phyloP scores from a whole-genome alignment of 345 rosid species.

The Schrenkiella parvula region DNA sequence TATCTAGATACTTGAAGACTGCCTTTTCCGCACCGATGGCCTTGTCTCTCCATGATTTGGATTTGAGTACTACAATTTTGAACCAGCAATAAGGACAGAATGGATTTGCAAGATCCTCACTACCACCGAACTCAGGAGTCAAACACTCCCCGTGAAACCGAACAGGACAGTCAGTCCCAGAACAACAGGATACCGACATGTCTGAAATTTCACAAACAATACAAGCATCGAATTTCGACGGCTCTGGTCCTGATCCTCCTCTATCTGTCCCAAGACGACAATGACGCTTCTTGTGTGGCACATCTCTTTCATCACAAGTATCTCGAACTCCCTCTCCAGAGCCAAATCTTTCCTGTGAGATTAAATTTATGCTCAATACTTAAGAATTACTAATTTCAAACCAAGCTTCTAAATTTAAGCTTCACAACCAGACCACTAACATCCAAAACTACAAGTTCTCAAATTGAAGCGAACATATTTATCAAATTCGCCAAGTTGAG shows the following conservation, averaged over 20 bases:
- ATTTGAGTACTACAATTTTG: neutral
- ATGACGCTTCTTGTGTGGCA: constrained; percentile 11
- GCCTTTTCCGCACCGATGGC: neutral
- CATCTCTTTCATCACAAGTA: neutral
- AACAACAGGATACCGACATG: neutral
- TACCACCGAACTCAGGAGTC: constrained; percentile 5
- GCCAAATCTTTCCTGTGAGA: neutral
- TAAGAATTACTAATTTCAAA: neutral
- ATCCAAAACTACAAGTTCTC: neutral
- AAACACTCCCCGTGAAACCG: constrained; percentile 19
- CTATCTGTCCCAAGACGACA: neutral
- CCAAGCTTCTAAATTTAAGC: neutral
- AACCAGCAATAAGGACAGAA: constrained; percentile 31
- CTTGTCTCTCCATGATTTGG: neutral
- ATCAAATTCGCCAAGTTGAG: neutral
- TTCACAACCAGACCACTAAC: neutral
- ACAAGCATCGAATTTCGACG: constrained; percentile 9
- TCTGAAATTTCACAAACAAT: constrained; percentile 9
- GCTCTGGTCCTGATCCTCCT: neutral
- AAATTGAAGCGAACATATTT: neutral
- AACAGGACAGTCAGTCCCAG: constrained; percentile 6
- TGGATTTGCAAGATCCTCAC: constrained; percentile 5
- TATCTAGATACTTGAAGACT: constrained; percentile 1
- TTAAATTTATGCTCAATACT: neutral
- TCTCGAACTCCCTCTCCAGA: constrained; percentile 2